Evolutionary conservation across 805 yeast species (phyloP), one percentile per base, ranked within the genome.

Genomic region (Candida succiphila): DNA sequence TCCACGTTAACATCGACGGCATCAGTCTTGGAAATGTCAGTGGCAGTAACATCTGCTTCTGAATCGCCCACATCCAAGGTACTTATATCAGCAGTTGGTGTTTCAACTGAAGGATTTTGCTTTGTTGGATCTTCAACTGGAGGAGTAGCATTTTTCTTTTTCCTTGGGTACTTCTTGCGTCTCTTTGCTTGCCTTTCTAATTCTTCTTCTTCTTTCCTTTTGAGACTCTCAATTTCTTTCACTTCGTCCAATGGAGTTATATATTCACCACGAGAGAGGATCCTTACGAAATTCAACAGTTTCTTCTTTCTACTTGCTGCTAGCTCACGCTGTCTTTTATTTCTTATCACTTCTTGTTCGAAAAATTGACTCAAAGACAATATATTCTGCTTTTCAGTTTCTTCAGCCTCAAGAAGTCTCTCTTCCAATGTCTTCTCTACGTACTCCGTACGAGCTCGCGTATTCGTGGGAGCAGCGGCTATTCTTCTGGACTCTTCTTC

Each of bases 341-440:
- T 86, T 46, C 85, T 78, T 30, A 75, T 78, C 27, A 80, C 61
- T 52, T 92, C 98, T 49, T 84, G 89, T 46, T 88, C 94, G 45
- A 79, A 74, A 50, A 83, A 92, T 46, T 71, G 65, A 40, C 81
- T 75, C 42, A 92, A 61, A 3, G 96, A 81, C 19, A 73, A 62
- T 2, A 75, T 60, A 53, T 92, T 92, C 29, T 71, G 68, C 49
- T 70, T 67, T 56, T 92, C 98, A 0, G 96, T 92, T 44, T 78
- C 81, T 30, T 77, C 62, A 1, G 98, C 97, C 52, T 86, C 92
- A n/a, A 69, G 78, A 29, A 82, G 55, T 27, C 79, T 61, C 48
- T 82, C 85, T 37, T 74, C 86, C 44, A 81, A 81, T 0, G 92
- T 80, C 48, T 75, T 59, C 36, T 64, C 62, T 14, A 63, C 59